Conservation (phyloP, 2,329 filamentous ascomycete genomes). For the Ceratocystiopsis brevicomis region DNA sequence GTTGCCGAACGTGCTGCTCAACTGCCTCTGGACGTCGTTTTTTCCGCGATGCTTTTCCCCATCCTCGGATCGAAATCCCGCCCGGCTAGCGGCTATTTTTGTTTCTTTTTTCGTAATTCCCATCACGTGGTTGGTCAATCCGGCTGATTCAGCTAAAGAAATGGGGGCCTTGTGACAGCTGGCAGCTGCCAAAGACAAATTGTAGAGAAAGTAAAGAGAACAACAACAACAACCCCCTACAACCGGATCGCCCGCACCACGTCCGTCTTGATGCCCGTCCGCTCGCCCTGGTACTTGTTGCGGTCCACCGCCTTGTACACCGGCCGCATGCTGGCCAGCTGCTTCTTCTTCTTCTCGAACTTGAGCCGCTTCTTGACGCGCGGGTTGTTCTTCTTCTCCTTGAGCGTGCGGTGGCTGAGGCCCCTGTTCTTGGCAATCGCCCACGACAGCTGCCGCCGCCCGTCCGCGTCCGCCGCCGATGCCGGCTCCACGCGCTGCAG, state of each 20-base stretch:
- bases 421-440: slow-evolving; percentile 97
- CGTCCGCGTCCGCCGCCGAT: slow-evolving; percentile 49
- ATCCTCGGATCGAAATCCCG: too few species aligned
- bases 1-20: too few species aligned
- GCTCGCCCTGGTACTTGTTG: slow-evolving; percentile 76
- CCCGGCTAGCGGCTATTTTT: too few species aligned
- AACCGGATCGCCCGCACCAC: slow-evolving; percentile 44
- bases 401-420: slow-evolving; percentile 43
- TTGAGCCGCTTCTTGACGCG: slow-evolving; percentile 96
- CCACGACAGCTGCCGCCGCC: slow-evolving; percentile 84
- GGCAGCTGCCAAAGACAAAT: too few species aligned
- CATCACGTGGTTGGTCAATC: slow-evolving; percentile 10
- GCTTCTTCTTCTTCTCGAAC: slow-evolving; percentile 95
- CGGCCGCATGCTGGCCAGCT: slow-evolving; percentile 69
- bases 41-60: too few species aligned
- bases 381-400: slow-evolving; percentile 88
- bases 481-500: slow-evolving; percentile 43
- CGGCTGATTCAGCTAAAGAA: slow-evolving; percentile 4
- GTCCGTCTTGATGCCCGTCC: slow-evolving; percentile 87
- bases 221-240: too few species aligned
- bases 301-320: slow-evolving; percentile 71
- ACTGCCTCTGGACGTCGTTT: too few species aligned
- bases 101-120: slow-evolving; percentile 11
- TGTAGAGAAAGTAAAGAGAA: too few species aligned
- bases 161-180: too few species aligned